phyloP scores from a whole-genome alignment of 176 grass and related monocot species.

The Metroxylon sagu region DNA sequence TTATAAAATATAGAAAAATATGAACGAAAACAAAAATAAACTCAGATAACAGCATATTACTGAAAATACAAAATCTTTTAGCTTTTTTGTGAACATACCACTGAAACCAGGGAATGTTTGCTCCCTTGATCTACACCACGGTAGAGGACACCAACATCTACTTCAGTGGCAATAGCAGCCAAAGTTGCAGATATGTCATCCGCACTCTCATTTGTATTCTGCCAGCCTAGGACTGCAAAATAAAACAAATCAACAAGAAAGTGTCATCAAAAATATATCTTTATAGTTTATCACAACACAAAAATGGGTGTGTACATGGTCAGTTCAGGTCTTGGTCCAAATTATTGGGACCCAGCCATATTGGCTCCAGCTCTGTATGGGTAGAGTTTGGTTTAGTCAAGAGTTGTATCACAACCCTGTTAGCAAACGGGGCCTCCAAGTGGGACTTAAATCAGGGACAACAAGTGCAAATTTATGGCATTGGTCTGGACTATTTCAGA shows the following conservation, averaged over 20 bases:
- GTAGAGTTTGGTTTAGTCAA: too few relatives aligned
- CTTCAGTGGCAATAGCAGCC: slow-evolving; percentile 71
- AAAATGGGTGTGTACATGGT: too few relatives aligned
- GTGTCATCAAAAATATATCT: slow-evolving; percentile 4
- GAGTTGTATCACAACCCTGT: too few relatives aligned
- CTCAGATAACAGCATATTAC: not conserved
- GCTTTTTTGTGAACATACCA: slow-evolving; percentile 40
- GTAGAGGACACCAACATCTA: slow-evolving; percentile 78
- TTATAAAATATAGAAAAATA: not conserved
- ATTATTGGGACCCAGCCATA: too few relatives aligned
- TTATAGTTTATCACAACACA: too few relatives aligned
- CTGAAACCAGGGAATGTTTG: slow-evolving; percentile 78
- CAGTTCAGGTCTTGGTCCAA: too few relatives aligned
- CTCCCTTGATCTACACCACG: slow-evolving; percentile 74
- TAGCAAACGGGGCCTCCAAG: too few relatives aligned
- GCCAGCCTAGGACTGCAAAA: slow-evolving; percentile 89
- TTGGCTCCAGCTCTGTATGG: too few relatives aligned
- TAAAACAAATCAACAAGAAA: slow-evolving; percentile 17
- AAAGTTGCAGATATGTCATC: slow-evolving; percentile 95
- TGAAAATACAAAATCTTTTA: not conserved
- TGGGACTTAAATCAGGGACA: too few relatives aligned
- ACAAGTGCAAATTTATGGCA: too few relatives aligned
- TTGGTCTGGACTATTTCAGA: too few relatives aligned
- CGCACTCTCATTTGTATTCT: slow-evolving; percentile 81
- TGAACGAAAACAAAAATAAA: not conserved